These are phyloP conservation scores for Lippia alba DNA, from an alignment of 305 asterid genomes.

Conservation along the genomic window DNA sequence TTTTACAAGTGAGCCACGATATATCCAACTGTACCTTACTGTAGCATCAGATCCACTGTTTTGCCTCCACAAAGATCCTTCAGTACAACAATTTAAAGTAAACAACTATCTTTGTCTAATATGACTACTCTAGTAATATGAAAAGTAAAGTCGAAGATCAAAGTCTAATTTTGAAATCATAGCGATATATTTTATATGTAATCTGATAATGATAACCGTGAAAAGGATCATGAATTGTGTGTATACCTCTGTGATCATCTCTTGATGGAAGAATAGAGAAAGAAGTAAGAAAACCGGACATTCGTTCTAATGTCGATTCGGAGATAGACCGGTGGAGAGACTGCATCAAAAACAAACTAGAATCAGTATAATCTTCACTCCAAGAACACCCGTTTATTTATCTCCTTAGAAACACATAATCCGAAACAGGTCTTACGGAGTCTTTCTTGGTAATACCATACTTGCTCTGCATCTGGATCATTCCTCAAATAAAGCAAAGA, in stretches of 20 bases:
- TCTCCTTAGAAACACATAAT: constrained; percentile 8
- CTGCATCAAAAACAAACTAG: constrained; percentile 45
- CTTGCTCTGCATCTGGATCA: constrained; percentile 81
- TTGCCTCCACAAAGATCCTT: constrained; percentile 53
- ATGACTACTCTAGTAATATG: not conserved
- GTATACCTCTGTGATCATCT: constrained; percentile 56
- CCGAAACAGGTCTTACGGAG: constrained; percentile 52
- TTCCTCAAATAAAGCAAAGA: constrained; percentile 29
- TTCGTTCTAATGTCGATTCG: constrained; percentile 66
- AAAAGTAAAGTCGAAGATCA: not conserved
- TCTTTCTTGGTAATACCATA: constrained; percentile 68
- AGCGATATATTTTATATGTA: not conserved
- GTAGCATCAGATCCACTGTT: constrained; percentile 46
- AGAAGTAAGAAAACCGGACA: constrained; percentile 72
- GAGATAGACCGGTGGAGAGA: constrained; percentile 69
- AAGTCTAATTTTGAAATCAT: not conserved
- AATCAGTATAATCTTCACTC: constrained; percentile 37
- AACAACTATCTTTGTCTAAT: constrained; percentile 1
- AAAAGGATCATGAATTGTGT: constrained; percentile 25
- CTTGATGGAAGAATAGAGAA: constrained; percentile 58
- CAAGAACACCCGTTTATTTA: constrained; percentile 25
- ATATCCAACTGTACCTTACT: constrained; percentile 47
- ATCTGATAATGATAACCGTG: not conserved
- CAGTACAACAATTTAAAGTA: constrained; percentile 16
- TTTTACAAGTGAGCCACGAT: constrained; percentile 6